Evolutionary conservation across 2,329 filamentous ascomycete genomes (phyloP), one percentile per base, ranked within the genome.

Genomic region (Xylariales sp.): DNA sequence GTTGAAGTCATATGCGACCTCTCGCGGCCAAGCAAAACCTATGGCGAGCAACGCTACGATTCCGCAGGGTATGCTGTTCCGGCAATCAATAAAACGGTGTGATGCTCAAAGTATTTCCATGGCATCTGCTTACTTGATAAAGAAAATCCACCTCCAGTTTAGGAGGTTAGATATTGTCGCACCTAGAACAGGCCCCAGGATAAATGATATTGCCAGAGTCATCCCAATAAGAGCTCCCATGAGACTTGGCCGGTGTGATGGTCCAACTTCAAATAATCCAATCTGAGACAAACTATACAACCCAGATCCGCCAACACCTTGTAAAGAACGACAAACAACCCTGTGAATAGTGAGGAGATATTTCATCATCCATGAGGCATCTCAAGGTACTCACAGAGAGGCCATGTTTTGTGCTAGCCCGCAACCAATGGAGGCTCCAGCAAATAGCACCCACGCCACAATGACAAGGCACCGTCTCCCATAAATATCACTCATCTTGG

Each of bases 261-360:
- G 76, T 0, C 74, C 72, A 35, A 80, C 63, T 44, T 80, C 76
- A 19, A 78, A 65, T 2, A 81, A 62, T 11, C 70, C 67, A 37
- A 78, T 73, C 40, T 81, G 74, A 1, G 74, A 71, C 29, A 81
- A 56, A 44, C 74, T 78, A 54, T 81, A 83, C 17, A 82, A 59
- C 0, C 78, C 78, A 7, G 78, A 77, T 2, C 74, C 78, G 1
- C 78, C 78, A 29, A 81, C 67, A 5, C 77, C 77, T 40, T 81
- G 77, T 12, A 81, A 69, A 1, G 74, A 72, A 15, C 77, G 71
- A 40, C 67, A 81, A 12, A 76, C 49, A 33, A 82, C 80, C 2
- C 76, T 80, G 33, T 24, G 16, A 24, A n/a, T 14, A 12, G 15
- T 20, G 25, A 2, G 6, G 21, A 28, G 5, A 19, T 13, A 14